Evolutionary conservation across 257 asterid species (phyloP).

Genomic region (Verbena officinalis): DNA sequence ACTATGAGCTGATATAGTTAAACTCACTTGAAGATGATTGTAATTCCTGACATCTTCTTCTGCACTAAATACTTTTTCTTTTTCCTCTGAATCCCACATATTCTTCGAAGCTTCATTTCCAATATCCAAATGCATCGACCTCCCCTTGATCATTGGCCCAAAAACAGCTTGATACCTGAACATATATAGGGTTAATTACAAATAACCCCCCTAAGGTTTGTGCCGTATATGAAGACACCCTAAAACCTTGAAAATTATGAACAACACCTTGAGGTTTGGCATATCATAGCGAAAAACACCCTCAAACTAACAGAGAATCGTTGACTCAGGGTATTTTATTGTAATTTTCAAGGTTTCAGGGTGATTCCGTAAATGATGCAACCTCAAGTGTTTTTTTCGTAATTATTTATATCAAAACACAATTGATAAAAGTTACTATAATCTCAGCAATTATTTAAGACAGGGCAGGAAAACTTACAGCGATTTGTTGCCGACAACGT

Average conservation of each 20-base stretch:
- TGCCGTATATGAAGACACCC: too few relatives aligned
- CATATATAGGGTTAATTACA: too few relatives aligned
- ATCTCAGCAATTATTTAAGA: background rate
- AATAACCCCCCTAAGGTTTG: too few relatives aligned
- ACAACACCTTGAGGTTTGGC: too few relatives aligned
- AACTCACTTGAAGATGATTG: conserved; percentile 53
- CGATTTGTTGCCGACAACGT: conserved; percentile 44
- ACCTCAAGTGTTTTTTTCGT: too few relatives aligned
- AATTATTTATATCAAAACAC: too few relatives aligned
- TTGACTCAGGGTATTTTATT: too few relatives aligned
- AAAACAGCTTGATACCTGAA: conserved; percentile 43
- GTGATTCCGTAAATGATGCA: too few relatives aligned
- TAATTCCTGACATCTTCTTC: conserved; percentile 39
- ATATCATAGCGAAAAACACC: too few relatives aligned
- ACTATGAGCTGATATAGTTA: conserved; percentile 18
- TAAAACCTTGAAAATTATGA: too few relatives aligned
- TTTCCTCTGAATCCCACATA: conserved; percentile 41
- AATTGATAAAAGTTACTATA: background rate
- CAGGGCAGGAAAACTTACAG: conserved; percentile 51
- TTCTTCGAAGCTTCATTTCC: conserved; percentile 32
- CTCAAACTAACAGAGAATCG: too few relatives aligned
- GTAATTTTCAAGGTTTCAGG: too few relatives aligned
- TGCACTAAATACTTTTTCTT: conserved; percentile 22
- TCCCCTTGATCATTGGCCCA: conserved; percentile 45
- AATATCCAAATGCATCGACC: conserved; percentile 43